Conservation (phyloP, 768 basidiomycete genomes). For the Lentinula detonsa region DNA sequence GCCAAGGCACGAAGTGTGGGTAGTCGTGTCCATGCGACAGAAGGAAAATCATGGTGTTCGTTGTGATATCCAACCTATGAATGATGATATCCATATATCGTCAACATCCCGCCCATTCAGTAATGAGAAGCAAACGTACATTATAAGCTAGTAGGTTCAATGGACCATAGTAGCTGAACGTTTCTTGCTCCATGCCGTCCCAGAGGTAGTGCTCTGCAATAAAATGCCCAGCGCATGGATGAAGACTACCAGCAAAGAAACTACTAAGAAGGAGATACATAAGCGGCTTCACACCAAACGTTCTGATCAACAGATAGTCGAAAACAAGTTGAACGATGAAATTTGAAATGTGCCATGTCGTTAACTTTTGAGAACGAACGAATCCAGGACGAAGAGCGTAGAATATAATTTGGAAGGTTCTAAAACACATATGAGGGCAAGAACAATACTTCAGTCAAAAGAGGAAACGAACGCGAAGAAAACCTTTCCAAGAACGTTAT, state of each 20-base stretch:
- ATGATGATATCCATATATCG: not conserved
- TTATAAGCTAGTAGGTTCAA: slow-evolving; percentile 92
- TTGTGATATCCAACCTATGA: slow-evolving; percentile 94
- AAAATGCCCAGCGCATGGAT: slow-evolving; percentile 96
- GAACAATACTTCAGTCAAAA: not conserved
- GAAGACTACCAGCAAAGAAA: slow-evolving; percentile 95
- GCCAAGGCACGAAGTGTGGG: slow-evolving; percentile 79
- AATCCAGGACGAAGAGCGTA: slow-evolving; percentile 95
- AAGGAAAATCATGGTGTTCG: slow-evolving; percentile 99
- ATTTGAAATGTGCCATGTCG: slow-evolving; percentile 83
- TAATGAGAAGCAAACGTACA: slow-evolving; percentile 34
- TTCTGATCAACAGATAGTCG: slow-evolving; percentile 58
- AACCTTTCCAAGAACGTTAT: slow-evolving; percentile 96
- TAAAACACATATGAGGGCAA: slow-evolving; percentile 20
- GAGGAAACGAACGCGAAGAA: slow-evolving; percentile 79
- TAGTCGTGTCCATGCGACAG: slow-evolving; percentile 90
- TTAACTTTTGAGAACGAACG: slow-evolving; percentile 76
- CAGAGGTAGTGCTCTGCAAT: slow-evolving; percentile 97
- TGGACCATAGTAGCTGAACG: slow-evolving; percentile 93
- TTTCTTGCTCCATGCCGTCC: slow-evolving; percentile 91
- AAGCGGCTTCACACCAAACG: slow-evolving; percentile 41
- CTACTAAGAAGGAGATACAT: slow-evolving; percentile 83
- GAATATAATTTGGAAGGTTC: slow-evolving; percentile 97
- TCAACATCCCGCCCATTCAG: not conserved
- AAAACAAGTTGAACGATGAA: slow-evolving; percentile 62